These are phyloP conservation scores for Ettlia oleoabundans DNA, from an alignment of 139 green algal genomes.

Conservation along the genomic window DNA sequence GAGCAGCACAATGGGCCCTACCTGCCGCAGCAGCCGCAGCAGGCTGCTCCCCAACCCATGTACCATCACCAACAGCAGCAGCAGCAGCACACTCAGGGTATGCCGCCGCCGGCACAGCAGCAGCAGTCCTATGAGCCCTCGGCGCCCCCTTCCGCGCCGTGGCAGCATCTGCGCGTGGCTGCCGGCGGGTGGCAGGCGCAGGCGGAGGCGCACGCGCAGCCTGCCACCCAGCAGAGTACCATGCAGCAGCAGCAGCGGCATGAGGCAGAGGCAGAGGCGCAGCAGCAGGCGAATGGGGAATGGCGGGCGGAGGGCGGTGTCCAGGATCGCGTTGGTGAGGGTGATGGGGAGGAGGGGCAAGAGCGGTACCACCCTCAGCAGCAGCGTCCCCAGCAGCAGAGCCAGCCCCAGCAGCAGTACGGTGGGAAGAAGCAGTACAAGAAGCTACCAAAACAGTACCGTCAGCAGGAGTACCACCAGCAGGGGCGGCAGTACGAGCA, in stretches of 20 bases:
- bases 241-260: neutral
- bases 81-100: too few species aligned
- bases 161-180: neutral
- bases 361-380: neutral
- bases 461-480: neutral
- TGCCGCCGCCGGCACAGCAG: too few species aligned
- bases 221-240: neutral
- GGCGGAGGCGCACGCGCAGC: too few species aligned
- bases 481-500: neutral
- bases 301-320: too few species aligned
- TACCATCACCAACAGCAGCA: neutral
- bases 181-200: neutral
- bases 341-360: neutral
- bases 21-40: neutral
- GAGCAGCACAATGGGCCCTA: neutral
- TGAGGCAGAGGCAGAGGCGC: neutral
- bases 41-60: neutral
- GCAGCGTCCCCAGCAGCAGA: slow-evolving; percentile 1
- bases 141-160: too few species aligned
- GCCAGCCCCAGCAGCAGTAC: slow-evolving; percentile 8
- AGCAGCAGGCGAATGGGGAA: neutral
- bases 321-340: too few species aligned
- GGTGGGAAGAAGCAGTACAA: neutral
- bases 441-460: neutral
- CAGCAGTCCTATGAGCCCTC: too few species aligned